Evolutionary conservation across 805 yeast species (phyloP).

Genomic region (Metschnikowia lachancei): DNA sequence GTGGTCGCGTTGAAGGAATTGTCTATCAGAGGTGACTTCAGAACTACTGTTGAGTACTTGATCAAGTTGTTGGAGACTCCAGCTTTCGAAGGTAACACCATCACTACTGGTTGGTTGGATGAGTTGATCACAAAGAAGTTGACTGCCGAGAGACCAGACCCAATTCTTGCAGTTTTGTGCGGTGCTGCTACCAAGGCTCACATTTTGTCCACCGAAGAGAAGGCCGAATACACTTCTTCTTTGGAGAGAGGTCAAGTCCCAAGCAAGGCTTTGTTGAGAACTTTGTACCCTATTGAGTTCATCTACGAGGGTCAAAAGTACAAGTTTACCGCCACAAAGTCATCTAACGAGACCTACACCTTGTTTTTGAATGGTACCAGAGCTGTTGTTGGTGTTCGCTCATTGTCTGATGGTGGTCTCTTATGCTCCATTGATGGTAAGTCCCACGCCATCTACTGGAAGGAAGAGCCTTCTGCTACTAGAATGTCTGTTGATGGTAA

Average conservation of each 20-base stretch:
- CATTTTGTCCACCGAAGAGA: constrained; percentile 67
- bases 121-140: constrained; percentile 89
- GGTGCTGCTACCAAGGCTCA: constrained; percentile 98
- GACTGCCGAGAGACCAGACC: constrained; percentile 97
- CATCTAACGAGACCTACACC: constrained; percentile 81
- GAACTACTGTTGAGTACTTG: constrained; percentile 96
- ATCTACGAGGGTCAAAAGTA: constrained; percentile 91
- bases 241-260: constrained; percentile 96
- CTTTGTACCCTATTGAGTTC: constrained; percentile 89
- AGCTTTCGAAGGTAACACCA: constrained; percentile 92
- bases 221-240: constrained; percentile 66
- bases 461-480: constrained; percentile 94
- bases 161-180: constrained; percentile 84
- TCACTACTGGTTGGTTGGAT: constrained; percentile 99
- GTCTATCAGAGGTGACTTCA: constrained; percentile 96
- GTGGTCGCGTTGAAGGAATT: constrained; percentile 96
- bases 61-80: constrained; percentile 94
- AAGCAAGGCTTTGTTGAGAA: constrained; percentile 72
- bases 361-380: constrained; percentile 92
- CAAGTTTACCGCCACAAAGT: constrained; percentile 93
- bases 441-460: constrained; percentile 95
- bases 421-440: constrained; percentile 85
- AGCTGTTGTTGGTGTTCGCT: constrained; percentile 79
- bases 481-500: constrained; percentile 92
- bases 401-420: constrained; percentile 93